These are phyloP conservation scores for Podila epicladia DNA, from an alignment of 192 early-diverging fungal genomes.

Conservation along the genomic window DNA sequence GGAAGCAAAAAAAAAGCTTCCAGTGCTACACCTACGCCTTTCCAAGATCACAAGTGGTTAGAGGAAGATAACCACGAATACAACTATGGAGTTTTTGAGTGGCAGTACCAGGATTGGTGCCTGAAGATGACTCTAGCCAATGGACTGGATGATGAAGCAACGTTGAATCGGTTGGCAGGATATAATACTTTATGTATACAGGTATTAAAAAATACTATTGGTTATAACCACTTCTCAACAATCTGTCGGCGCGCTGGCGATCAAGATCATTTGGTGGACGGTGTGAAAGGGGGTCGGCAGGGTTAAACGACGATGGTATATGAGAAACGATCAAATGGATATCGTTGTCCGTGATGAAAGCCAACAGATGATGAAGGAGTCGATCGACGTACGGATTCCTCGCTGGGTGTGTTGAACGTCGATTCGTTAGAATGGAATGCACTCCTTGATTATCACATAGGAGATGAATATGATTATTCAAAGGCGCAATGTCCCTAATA, in stretches of 20 bases:
- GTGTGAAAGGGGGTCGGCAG: constrained; percentile 3
- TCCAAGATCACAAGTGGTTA: too few species aligned
- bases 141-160: too few species aligned
- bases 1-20: too few species aligned
- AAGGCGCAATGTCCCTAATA: constrained; percentile 8
- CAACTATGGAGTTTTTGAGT: too few species aligned
- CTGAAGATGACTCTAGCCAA: too few species aligned
- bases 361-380: background rate
- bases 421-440: background rate
- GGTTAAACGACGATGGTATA: constrained; percentile 2
- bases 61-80: too few species aligned
- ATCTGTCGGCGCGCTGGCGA: background rate
- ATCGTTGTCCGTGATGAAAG: constrained; percentile 6
- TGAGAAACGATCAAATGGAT: constrained; percentile 3
- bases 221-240: too few species aligned
- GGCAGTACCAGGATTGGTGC: too few species aligned
- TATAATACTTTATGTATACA: too few species aligned
- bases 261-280: constrained; percentile 5
- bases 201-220: too few species aligned
- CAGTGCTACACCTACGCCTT: too few species aligned
- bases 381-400: background rate
- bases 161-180: too few species aligned
- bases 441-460: constrained; percentile 7
- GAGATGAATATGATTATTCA: constrained; percentile 1
- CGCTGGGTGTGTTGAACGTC: background rate